A percentile compares a stretch with the other conserved stretches of the same genome.
Conservation (phyloP, 495 filamentous ascomycete species). For the Penicillium maclennaniae region DNA sequence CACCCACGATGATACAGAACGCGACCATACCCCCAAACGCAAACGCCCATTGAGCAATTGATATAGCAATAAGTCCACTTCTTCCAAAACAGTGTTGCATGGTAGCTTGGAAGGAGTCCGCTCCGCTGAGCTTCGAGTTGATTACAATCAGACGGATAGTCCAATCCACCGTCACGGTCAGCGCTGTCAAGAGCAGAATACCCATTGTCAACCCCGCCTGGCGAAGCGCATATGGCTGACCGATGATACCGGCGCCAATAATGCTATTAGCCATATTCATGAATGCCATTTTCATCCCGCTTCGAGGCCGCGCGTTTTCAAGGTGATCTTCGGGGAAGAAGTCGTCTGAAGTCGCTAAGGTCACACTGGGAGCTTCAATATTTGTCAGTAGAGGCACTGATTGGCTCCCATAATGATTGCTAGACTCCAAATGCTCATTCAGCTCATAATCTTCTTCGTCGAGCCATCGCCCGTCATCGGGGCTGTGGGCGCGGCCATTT, state of each 20-base stretch:
- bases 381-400: constrained; percentile 74
- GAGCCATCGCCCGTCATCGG: constrained; percentile 45
- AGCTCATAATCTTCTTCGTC: constrained; percentile 57
- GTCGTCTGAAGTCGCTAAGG: constrained; percentile 62
- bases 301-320: constrained; percentile 60
- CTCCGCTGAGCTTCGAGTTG: constrained; percentile 90
- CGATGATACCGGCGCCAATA: constrained; percentile 96
- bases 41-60: constrained; percentile 90
- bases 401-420: constrained; percentile 34
- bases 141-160: constrained; percentile 94
- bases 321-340: constrained; percentile 58
- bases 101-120: constrained; percentile 89
- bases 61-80: constrained; percentile 83
- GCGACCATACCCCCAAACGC: constrained; percentile 98
- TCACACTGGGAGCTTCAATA: constrained; percentile 84
- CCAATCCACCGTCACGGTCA: constrained; percentile 90
- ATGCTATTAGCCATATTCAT: constrained; percentile 99
- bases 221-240: constrained; percentile 89
- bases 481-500: constrained; percentile 34
- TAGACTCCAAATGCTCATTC: constrained; percentile 20
- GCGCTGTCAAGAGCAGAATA: constrained; percentile 65
- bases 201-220: constrained; percentile 85
- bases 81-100: constrained; percentile 91
- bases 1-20: constrained; percentile 94
- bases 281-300: constrained; percentile 67